These are phyloP conservation scores for Hyaloscypha variabilis DNA, from an alignment of 495 filamentous ascomycete genomes.

Conservation along the genomic window DNA sequence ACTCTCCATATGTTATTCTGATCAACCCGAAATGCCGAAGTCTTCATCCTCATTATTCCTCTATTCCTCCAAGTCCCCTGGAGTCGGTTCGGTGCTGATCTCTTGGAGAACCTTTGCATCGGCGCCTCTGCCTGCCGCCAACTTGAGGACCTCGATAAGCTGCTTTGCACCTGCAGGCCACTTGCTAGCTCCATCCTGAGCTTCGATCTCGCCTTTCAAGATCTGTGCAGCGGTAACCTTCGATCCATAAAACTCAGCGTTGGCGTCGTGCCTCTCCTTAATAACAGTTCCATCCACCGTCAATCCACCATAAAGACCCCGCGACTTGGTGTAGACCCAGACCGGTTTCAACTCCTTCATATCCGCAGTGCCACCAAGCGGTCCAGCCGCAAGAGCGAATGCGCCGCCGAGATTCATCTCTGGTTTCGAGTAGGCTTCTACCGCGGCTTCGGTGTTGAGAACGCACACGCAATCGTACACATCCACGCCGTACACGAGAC, in stretches of 20 bases:
- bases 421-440: constrained; percentile 76
- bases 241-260: constrained; percentile 79
- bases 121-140: constrained; percentile 48
- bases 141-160: constrained; percentile 75
- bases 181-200: constrained; percentile 39
- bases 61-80: too few relatives aligned
- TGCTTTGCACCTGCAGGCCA: constrained; percentile 57
- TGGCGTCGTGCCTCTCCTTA: constrained; percentile 82
- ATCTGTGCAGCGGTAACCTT: constrained; percentile 73
- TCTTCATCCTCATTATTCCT: too few relatives aligned
- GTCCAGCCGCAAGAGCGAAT: constrained; percentile 73
- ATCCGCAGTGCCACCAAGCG: constrained; percentile 59
- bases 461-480: constrained; percentile 90
- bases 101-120: too few relatives aligned
- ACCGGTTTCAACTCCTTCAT: constrained; percentile 49
- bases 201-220: constrained; percentile 70
- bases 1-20: too few relatives aligned
- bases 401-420: constrained; percentile 77
- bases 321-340: constrained; percentile 83
- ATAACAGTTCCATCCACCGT: constrained; percentile 82
- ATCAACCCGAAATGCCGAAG: too few relatives aligned
- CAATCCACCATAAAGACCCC: constrained; percentile 80
- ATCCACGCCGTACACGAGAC: constrained; percentile 84
- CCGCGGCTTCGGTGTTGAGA: constrained; percentile 76
- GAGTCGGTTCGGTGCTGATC: too few relatives aligned